Evolutionary conservation across 23 red algal genomes (phyloP), one percentile per base, ranked within the genome.

Genomic region (Gracilaria domingensis): DNA sequence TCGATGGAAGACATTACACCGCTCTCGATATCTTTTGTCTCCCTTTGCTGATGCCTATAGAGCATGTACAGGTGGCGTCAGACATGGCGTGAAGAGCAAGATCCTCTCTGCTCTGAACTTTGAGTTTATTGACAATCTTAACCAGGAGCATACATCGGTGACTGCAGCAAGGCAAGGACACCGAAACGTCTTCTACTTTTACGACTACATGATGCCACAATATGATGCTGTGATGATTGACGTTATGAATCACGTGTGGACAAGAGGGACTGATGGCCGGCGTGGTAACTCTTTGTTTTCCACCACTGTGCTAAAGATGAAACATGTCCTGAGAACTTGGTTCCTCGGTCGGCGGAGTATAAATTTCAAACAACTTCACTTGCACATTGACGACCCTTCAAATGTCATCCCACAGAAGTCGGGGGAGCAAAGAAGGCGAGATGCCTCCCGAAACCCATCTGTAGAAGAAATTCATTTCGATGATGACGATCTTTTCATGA

Each of bases 231-330:
- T 84, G 1, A 67, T 84, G 60, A 21, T 84, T 13, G 81, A 67
- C 49, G 0, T 49, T 5, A 84, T 84, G 81, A 84, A 84, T 56
- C 58, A 84, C 12, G 69, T 84, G 7, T 84, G 81, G 81, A 67
- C 34, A 2, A 7, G 58, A 6, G 81, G 81, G 1, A 69, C 81
- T 8, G 81, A 69, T 34, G 34, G 81, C 0, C 53, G 13, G n/a
- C 55, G 81, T 69, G 81, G 81, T 24, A 84, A 84, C 36, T 67
- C 26, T 39, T 9, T 67, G 4, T 67, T 66, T 21, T 13, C 11
- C 4, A 30, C 69, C 8, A 84, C 57, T 61, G 29, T 69, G 23
- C 33, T 84, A 7, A 84, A 84, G 60, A 2, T 84, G 28, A 84
- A 84, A 24, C 58, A 67, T 39, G 34, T 84, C 0, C 59, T 84